These are phyloP conservation scores for Entelexis paramagnoliae DNA, from an alignment of 1,139 yeast species.

Conservation along the genomic window DNA sequence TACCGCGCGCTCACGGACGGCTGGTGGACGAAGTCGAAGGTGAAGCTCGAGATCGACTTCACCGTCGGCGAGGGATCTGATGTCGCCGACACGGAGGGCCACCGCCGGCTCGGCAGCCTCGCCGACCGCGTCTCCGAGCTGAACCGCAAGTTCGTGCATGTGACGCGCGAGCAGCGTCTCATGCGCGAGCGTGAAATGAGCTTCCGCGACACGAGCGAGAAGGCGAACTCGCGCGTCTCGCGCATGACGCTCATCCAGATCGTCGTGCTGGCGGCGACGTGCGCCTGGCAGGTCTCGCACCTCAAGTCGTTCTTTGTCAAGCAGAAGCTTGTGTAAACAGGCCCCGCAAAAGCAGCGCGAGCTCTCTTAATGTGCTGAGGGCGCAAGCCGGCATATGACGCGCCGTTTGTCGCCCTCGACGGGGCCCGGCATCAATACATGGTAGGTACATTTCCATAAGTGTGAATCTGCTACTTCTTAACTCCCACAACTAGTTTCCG, in stretches of 20 bases:
- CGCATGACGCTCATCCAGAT: constrained; percentile 58
- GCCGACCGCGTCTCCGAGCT: constrained; percentile 45
- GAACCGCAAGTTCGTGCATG: constrained; percentile 45
- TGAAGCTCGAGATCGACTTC: constrained; percentile 40
- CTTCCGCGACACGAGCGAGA: constrained; percentile 59
- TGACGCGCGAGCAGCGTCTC: constrained; percentile 54
- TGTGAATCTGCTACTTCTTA: too few relatives aligned
- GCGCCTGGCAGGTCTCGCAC: constrained; percentile 60
- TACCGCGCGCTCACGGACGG: constrained; percentile 54
- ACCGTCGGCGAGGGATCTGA: constrained; percentile 43
- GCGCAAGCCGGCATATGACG: too few relatives aligned
- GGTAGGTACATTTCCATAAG: too few relatives aligned
- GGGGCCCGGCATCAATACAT: too few relatives aligned
- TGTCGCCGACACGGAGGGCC: constrained; percentile 43
- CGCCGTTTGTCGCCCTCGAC: too few relatives aligned
- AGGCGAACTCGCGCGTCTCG: constrained; percentile 53
- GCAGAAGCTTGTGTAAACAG: constrained; percentile 45
- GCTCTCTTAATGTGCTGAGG: too few relatives aligned
- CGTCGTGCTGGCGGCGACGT: constrained; percentile 45
- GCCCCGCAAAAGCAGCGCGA: too few relatives aligned
- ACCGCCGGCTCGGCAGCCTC: constrained; percentile 40
- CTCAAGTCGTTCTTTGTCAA: constrained; percentile 55
- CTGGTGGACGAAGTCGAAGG: constrained; percentile 45
- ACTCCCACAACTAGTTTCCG: too few relatives aligned
- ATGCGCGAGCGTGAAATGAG: constrained; percentile 60